A percentile compares a stretch with the other conserved stretches of the same genome.
phyloP scores from a whole-genome alignment of 2,329 filamentous ascomycete species.

The Trichothecium roseum region DNA sequence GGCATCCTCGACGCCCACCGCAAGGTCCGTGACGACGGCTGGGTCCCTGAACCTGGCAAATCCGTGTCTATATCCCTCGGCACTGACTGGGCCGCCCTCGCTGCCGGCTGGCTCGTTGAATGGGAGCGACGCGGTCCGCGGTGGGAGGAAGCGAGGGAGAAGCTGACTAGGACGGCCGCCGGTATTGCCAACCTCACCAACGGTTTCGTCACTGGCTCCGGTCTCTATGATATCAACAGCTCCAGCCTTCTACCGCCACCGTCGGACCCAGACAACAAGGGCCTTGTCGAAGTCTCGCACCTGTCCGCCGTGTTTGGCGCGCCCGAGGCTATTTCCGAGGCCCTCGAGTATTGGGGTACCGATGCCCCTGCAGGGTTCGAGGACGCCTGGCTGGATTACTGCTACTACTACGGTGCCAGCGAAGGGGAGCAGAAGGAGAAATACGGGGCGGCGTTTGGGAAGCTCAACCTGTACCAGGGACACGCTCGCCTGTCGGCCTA shows the following conservation, averaged over 20 bases:
- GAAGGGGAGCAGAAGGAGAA: constrained; percentile 38
- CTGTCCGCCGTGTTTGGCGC: constrained; percentile 49
- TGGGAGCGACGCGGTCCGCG: constrained; percentile 46
- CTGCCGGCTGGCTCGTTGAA: constrained; percentile 46
- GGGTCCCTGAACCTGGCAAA: constrained; percentile 30
- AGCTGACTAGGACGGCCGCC: constrained; percentile 34
- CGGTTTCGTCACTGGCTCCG: constrained; percentile 48
- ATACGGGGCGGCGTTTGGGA: constrained; percentile 40
- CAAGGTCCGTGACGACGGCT: constrained; percentile 45
- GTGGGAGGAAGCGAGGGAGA: constrained; percentile 40
- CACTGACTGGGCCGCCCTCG: constrained; percentile 48
- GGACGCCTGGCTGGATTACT: constrained; percentile 48
- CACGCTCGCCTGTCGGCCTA: constrained; percentile 50
- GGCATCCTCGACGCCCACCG: constrained; percentile 43
- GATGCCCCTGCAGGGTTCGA: constrained; percentile 36
- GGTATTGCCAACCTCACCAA: constrained; percentile 43
- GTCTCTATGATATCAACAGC: constrained; percentile 37
- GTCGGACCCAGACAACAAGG: constrained; percentile 38
- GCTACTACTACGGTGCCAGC: constrained; percentile 43
- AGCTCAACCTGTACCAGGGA: constrained; percentile 37
- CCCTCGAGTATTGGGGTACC: constrained; percentile 36
- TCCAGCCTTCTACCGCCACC: constrained; percentile 41
- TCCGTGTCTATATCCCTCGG: constrained; percentile 40
- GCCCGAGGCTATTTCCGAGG: constrained; percentile 45
- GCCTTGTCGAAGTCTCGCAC: constrained; percentile 41